Percentiles rank a stretch among this genome's conserved stretches.
These are phyloP conservation scores for Teratosphaeria nubilosa DNA, from an alignment of 2,329 filamentous ascomycete genomes.

Conservation along the genomic window DNA sequence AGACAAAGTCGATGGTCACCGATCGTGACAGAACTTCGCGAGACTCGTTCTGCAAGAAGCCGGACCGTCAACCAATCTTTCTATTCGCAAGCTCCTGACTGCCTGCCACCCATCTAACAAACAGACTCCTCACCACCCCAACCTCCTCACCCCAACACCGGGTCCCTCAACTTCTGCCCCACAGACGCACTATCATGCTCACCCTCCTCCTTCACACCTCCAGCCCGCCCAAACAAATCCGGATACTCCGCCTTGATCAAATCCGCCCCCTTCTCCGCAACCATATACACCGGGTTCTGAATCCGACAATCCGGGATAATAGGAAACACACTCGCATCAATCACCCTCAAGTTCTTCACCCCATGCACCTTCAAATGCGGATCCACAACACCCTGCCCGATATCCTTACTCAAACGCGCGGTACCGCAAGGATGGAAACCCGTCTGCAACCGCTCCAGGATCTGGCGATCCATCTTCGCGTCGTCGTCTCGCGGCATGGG, in stretches of 20 bases:
- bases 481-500: conserved; percentile 14
- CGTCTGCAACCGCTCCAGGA: conserved; percentile 19
- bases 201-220: neutral
- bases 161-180: neutral
- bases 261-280: conserved; percentile 29
- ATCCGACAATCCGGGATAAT: conserved; percentile 24
- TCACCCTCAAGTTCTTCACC: conserved; percentile 16
- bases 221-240: neutral
- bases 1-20: too few relatives aligned
- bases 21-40: too few relatives aligned
- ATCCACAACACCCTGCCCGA: conserved; percentile 26
- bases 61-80: too few relatives aligned
- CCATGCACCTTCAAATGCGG: conserved; percentile 22
- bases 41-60: too few relatives aligned
- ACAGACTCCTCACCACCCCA: neutral
- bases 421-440: conserved; percentile 30
- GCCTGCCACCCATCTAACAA: neutral
- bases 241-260: conserved; percentile 19
- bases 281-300: conserved; percentile 14
- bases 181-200: neutral
- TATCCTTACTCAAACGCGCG: conserved; percentile 22
- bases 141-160: neutral
- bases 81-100: too few relatives aligned
- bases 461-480: conserved; percentile 18
- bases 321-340: conserved; percentile 28